Base-by-base conservation (phyloP, 2,329 filamentous ascomycete species). In the Trichoderma sp. region DNA sequence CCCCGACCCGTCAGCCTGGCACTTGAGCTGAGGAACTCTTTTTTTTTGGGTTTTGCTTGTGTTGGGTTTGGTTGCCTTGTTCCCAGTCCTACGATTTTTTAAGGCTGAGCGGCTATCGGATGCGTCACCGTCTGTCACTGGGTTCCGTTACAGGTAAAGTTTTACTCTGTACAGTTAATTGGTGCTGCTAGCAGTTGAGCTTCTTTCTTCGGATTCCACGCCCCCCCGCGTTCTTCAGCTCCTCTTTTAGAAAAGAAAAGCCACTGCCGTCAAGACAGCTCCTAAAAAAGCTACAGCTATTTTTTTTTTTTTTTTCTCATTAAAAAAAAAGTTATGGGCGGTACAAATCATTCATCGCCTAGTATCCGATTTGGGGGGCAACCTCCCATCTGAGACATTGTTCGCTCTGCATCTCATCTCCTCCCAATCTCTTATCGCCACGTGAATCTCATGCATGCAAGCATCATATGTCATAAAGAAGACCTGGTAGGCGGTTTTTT, bases 391-490 rank as follows among this genome's bases (percentile, higher is more conserved):
- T 43, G 40, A 43, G 40, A n/a, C 40, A 43, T 43, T n/a, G 40
- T n/a, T 27, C 27, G 3, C 16, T 43, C 16, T 43, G 40, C 16
- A 43, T 43, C 16, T 43, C 5, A 11, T 16, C 16, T 19, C 24
- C 16, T 13, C 24, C 33, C 11, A 35, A 35, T 43, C 40, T 70
- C 68, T 70, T 68, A 70, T 70, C 68, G 40, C 43, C 63, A 70
- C 68, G 68, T 70, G 68, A 68, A 40, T n/a, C 53, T 35, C 64
- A 59, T 59, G 64, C 64, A 57, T 24, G 63, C 53, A 66, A 66
- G 52, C 61, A 64, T 64, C 61, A 64, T 55, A 55, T 37, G 47
- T 49, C 61, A 55, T 55, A 56, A 56, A 35, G 29, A 19, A 19
- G 1, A 49, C 40, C 40, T 43, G 40, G 40, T n/a, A 43, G 37